phyloP scores from a whole-genome alignment of 768 basidiomycete species.

The Lactifluus echinatus region DNA sequence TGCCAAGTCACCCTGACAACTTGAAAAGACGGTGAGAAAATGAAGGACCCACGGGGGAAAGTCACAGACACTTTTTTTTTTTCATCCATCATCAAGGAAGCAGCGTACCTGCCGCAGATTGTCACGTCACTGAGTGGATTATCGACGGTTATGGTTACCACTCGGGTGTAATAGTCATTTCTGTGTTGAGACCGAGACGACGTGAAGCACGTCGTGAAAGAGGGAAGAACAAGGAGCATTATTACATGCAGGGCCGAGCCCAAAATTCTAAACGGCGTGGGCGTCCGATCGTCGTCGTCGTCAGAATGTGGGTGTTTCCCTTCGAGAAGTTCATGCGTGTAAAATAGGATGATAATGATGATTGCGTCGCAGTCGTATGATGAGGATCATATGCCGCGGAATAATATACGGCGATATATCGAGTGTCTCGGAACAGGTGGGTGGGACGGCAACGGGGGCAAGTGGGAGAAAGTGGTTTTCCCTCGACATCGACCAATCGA shows the following conservation, averaged over 20 bases:
- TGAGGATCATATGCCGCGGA: slow-evolving; percentile 8
- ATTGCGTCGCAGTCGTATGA: neutral
- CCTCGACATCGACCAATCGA: too few relatives aligned
- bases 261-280: too few relatives aligned
- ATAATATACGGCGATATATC: slow-evolving; percentile 6
- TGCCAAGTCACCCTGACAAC: slow-evolving; percentile 9
- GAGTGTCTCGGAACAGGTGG: neutral
- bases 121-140: neutral
- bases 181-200: neutral
- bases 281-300: too few relatives aligned
- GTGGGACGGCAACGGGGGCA: neutral
- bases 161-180: neutral
- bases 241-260: too few relatives aligned
- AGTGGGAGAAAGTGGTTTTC: too few relatives aligned
- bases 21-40: slow-evolving; percentile 1
- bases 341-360: too few relatives aligned
- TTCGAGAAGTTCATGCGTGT: too few relatives aligned
- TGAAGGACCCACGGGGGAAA: neutral
- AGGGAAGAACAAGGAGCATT: too few relatives aligned
- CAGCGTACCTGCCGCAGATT: neutral
- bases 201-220: too few relatives aligned
- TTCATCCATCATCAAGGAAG: neutral
- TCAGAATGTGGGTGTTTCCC: too few relatives aligned
- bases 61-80: too few relatives aligned
- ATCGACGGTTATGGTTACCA: too few relatives aligned